These are phyloP conservation scores for Lupinus albus DNA, from an alignment of 306 rosid genomes.

Conservation along the genomic window DNA sequence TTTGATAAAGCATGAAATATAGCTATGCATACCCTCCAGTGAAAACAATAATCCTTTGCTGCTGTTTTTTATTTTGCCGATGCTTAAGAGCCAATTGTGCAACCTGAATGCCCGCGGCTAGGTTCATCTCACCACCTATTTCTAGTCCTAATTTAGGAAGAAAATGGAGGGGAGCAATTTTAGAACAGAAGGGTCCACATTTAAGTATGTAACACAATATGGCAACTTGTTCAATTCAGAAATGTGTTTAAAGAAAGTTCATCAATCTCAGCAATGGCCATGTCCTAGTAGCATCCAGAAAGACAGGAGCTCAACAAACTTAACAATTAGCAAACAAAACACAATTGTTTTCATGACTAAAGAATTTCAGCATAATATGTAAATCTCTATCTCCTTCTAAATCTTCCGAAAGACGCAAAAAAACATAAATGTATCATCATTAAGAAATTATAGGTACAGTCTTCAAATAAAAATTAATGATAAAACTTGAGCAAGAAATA, in stretches of 20 bases:
- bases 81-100: slow-evolving; percentile 98
- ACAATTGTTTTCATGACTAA: neutral
- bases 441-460: neutral
- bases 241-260: slow-evolving; percentile 11
- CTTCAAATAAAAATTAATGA: slow-evolving; percentile 5
- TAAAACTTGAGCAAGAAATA: neutral
- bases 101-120: slow-evolving; percentile 95
- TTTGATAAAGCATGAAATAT: slow-evolving; percentile 24
- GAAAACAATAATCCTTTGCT: slow-evolving; percentile 91
- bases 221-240: slow-evolving; percentile 9
- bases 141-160: slow-evolving; percentile 66
- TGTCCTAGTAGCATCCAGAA: slow-evolving; percentile 25
- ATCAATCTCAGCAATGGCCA: slow-evolving; percentile 5
- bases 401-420: slow-evolving; percentile 12
- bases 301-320: neutral
- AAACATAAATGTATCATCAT: slow-evolving; percentile 10
- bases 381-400: slow-evolving; percentile 28
- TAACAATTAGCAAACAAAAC: neutral
- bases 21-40: slow-evolving; percentile 71
- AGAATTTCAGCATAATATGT: slow-evolving; percentile 14
- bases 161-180: slow-evolving; percentile 7
- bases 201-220: slow-evolving; percentile 9
- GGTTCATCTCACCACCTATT: slow-evolving; percentile 92
- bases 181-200: slow-evolving; percentile 19
- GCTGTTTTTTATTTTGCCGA: slow-evolving; percentile 97